A percentile compares a stretch with the other conserved stretches of the same genome.
Conservation (phyloP, 768 basidiomycete genomes). For the Amanita pallidorosea region DNA sequence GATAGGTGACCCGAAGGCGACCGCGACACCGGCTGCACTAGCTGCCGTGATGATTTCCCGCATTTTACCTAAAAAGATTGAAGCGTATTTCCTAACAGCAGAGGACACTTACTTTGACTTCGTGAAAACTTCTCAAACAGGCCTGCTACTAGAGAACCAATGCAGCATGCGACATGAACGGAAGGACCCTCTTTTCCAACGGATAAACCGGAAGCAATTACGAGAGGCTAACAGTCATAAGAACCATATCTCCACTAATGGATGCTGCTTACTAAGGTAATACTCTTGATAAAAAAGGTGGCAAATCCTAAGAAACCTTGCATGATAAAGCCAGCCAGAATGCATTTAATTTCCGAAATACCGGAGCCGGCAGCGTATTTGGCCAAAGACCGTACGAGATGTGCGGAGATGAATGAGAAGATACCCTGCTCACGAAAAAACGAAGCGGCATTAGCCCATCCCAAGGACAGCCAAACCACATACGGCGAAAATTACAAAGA, state of each 20-base stretch:
- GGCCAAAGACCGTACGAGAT: slow-evolving; percentile 80
- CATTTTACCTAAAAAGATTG: slow-evolving; percentile 47
- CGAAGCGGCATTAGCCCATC: not conserved
- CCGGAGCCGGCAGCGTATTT: slow-evolving; percentile 97
- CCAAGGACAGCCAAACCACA: slow-evolving; percentile 18
- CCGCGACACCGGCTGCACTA: slow-evolving; percentile 96
- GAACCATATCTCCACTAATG: not conserved
- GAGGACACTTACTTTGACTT: slow-evolving; percentile 66
- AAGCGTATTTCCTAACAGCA: slow-evolving; percentile 6
- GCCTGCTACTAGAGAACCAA: slow-evolving; percentile 84
- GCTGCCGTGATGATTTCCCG: slow-evolving; percentile 91
- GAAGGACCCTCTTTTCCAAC: slow-evolving; percentile 99
- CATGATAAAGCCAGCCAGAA: slow-evolving; percentile 95
- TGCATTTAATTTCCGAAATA: slow-evolving; percentile 98
- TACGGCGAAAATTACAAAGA: slow-evolving; percentile 87
- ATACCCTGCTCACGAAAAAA: slow-evolving; percentile 36
- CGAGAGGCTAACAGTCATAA: slow-evolving; percentile 59
- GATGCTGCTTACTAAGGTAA: slow-evolving; percentile 64
- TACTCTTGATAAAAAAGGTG: slow-evolving; percentile 89
- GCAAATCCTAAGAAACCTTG: slow-evolving; percentile 85
- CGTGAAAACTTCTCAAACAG: slow-evolving; percentile 72
- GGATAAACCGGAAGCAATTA: slow-evolving; percentile 93
- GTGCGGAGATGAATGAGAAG: slow-evolving; percentile 82
- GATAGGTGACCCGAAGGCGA: slow-evolving; percentile 97
- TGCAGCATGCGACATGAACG: slow-evolving; percentile 93